phyloP scores from a whole-genome alignment of 768 basidiomycete species.

The Asterophora lycoperdoides region DNA sequence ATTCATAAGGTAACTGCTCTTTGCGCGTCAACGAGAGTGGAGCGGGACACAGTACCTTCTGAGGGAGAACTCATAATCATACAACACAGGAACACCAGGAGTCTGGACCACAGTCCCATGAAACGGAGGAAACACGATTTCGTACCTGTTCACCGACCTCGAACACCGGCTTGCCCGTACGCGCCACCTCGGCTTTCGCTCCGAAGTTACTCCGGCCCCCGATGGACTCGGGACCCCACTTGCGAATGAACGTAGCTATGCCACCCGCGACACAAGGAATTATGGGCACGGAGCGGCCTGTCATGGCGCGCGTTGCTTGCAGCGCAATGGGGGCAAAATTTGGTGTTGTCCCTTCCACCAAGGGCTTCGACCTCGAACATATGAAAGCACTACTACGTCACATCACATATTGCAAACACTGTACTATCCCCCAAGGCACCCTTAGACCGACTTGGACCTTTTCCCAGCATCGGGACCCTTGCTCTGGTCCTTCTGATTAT shows the following conservation, averaged over 20 bases:
- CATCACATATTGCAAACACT: no score
- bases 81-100: constrained; percentile 20
- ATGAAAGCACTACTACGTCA: no score
- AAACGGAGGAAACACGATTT: neutral
- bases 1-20: constrained; percentile 3
- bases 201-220: constrained; percentile 18
- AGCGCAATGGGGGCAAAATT: constrained; percentile 7
- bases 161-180: neutral
- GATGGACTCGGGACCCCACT: constrained; percentile 16
- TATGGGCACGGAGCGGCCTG: constrained; percentile 14
- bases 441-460: no score
- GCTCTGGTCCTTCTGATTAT: no score
- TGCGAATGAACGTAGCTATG: constrained; percentile 8
- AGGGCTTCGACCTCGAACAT: no score
- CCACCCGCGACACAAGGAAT: constrained; percentile 12
- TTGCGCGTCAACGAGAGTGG: neutral
- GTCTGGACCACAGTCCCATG: constrained; percentile 17
- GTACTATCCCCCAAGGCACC: no score
- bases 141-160: constrained; percentile 19
- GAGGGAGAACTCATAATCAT: constrained; percentile 20
- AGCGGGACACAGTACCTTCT: constrained; percentile 8
- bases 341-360: no score
- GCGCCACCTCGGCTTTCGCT: constrained; percentile 12
- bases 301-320: constrained; percentile 12
- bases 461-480: no score